Base-by-base conservation (phyloP, 306 rosid species). In the Cicer cuneatum region DNA sequence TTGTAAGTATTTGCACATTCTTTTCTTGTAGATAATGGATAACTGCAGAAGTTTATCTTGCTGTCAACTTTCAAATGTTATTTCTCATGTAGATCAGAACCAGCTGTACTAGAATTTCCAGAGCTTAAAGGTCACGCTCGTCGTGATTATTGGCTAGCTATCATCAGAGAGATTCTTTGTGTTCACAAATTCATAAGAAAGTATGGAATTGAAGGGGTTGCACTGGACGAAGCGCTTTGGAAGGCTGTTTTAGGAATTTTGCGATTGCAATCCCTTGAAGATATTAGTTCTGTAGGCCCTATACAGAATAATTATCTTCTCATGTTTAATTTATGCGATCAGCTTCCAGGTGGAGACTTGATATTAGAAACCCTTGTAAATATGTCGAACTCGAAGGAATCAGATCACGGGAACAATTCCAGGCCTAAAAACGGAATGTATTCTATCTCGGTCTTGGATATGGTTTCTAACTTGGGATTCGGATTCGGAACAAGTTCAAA, bases 51-150 rank as follows among this genome's bases (percentile, higher is more conserved):
- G 39, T 0, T 79, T 72, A 33, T 70, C 73, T 63, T 52, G 74
- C 46, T 18, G 29, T 73, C 62, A 61, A 82, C 83, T 77, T 62
- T 64, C 2, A 13, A 40, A 73, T 77, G 14, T 66, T 75, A 69
- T 58, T 83, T 78, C 70, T 72, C 71, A 72, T 90, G 87, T 77
- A 95, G 99, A 84, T 85, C 93, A 64, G 99, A 92, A 80, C 93
- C 99, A 29, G 92, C 75, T 79, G 82, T 90, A 24, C 72, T 92
- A 15, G 99, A 95, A 81, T 92, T 95, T 86, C 99, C 99, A 39
- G 99, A 95, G 88, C 93, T 95, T 73, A 95, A 90, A 82, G 99
- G 98, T 59, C 96, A 95, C 69, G 78, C 93, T 48, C 96, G 99
- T 18, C 97, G 99, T 83, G 99, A 92, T 86, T 92, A 85, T 66